phyloP scores from a whole-genome alignment of 768 basidiomycete species.

The Atractiella rhizophila region DNA sequence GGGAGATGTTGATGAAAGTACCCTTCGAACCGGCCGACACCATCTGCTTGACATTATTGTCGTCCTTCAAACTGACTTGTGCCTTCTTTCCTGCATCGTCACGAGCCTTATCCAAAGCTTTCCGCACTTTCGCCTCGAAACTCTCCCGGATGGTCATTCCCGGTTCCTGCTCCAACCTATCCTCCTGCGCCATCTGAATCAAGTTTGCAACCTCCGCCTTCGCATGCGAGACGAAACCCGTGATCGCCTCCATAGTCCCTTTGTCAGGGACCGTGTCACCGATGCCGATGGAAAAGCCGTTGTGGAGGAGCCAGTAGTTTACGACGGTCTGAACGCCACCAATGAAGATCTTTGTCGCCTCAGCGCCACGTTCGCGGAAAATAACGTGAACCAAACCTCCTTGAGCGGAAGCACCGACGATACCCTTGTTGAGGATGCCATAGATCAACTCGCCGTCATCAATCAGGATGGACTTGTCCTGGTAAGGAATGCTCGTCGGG shows the following conservation, averaged over 20 bases:
- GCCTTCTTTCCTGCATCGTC: slow-evolving; percentile 85
- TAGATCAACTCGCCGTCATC: slow-evolving; percentile 91
- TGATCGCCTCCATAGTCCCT: slow-evolving; percentile 65
- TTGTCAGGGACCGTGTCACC: slow-evolving; percentile 91
- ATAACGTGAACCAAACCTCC: slow-evolving; percentile 89
- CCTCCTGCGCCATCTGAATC: slow-evolving; percentile 60
- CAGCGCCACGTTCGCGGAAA: slow-evolving; percentile 90
- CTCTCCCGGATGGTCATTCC: slow-evolving; percentile 99
- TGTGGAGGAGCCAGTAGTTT: slow-evolving; percentile 97
- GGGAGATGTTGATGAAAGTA: slow-evolving; percentile 89
- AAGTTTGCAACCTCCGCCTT: slow-evolving; percentile 55
- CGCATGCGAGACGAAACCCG: slow-evolving; percentile 48
- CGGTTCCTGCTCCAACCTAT: slow-evolving; percentile 63
- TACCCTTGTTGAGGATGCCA: slow-evolving; percentile 93
- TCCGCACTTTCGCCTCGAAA: slow-evolving; percentile 77
- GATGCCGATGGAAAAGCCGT: slow-evolving; percentile 95
- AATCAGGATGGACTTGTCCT: slow-evolving; percentile 82
- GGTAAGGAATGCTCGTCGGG: slow-evolving; percentile 52
- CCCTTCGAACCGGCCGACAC: slow-evolving; percentile 87
- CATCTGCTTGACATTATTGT: slow-evolving; percentile 99
- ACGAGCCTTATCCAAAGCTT: slow-evolving; percentile 76
- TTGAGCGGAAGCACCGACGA: slow-evolving; percentile 69
- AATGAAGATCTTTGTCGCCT: slow-evolving; percentile 67
- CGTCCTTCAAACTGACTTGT: slow-evolving; percentile 91
- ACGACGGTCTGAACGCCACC: slow-evolving; percentile 83